phyloP scores from a whole-genome alignment of 106 monocot genomes.

The Apostasia ramifera region DNA sequence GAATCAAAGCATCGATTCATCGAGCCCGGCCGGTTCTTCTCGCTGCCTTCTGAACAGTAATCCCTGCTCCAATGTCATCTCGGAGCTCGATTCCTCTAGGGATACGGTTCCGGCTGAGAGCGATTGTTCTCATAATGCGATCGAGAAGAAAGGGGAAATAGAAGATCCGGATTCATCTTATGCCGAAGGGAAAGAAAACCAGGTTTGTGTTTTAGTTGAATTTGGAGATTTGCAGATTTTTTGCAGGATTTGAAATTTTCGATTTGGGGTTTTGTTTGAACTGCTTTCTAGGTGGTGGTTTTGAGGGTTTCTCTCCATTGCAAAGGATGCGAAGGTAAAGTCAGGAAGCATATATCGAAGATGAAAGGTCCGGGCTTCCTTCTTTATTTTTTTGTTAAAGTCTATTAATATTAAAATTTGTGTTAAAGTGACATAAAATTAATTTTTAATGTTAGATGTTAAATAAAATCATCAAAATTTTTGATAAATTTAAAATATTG shows the following conservation, averaged over 20 bases:
- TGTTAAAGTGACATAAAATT: not conserved
- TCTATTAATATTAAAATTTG: not conserved
- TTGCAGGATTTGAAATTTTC: too few relatives aligned
- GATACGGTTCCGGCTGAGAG: too few relatives aligned
- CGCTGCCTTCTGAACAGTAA: constrained; percentile 40
- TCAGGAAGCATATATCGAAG: constrained; percentile 48
- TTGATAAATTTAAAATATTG: not conserved
- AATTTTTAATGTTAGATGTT: constrained; percentile 1
- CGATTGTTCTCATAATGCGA: too few relatives aligned
- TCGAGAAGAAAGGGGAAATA: too few relatives aligned
- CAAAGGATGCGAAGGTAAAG: constrained; percentile 74
- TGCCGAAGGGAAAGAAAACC: too few relatives aligned
- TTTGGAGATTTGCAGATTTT: too few relatives aligned
- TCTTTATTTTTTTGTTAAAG: not conserved
- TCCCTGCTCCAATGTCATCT: constrained; percentile 16
- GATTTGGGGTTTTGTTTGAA: not conserved
- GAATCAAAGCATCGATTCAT: constrained; percentile 2
- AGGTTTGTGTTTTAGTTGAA: too few relatives aligned
- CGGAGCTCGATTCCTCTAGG: constrained; percentile 4
- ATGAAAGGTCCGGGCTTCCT: constrained; percentile 34
- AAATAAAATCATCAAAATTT: too few relatives aligned
- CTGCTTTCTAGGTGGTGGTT: constrained; percentile 40
- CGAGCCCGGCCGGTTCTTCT: constrained; percentile 44
- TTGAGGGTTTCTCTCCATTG: constrained; percentile 78
- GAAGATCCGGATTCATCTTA: too few relatives aligned